phyloP scores from a whole-genome alignment of 139 green algal genomes.

The Chlamydomonas asymmetrica region DNA sequence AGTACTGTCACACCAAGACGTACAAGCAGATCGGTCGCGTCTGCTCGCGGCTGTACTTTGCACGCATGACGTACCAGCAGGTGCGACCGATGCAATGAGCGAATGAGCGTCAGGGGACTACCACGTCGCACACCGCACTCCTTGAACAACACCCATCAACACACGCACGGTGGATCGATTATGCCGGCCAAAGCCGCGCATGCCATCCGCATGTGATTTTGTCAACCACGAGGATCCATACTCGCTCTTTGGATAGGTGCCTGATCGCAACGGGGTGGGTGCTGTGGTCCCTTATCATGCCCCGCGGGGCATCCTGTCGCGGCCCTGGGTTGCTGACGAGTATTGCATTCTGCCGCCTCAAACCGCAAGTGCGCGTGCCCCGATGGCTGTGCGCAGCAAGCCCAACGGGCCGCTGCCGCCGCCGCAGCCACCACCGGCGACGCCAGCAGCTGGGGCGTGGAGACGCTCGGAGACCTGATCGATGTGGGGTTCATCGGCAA shows the following conservation, averaged over 20 bases:
- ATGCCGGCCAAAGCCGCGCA: neutral
- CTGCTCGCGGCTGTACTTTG: slow-evolving; percentile 16
- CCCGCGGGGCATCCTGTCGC: too few relatives aligned
- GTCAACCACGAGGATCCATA: neutral
- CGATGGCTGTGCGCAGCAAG: neutral
- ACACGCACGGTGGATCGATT: neutral
- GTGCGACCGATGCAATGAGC: too few relatives aligned
- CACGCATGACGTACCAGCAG: neutral
- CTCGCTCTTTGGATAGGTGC: too few relatives aligned
- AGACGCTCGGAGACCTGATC: neutral
- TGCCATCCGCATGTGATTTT: neutral
- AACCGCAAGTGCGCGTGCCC: neutral
- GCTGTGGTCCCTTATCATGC: too few relatives aligned
- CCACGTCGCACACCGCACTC: neutral
- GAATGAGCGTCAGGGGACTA: neutral
- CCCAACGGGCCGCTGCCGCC: neutral
- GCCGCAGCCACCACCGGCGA: neutral
- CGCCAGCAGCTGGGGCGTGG: neutral
- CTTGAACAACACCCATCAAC: neutral
- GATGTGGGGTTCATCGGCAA: slow-evolving; percentile 25
- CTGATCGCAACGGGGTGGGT: too few relatives aligned
- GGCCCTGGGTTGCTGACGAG: neutral
- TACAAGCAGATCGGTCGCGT: neutral
- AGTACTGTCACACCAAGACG: slow-evolving; percentile 17
- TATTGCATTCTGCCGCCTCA: neutral